phyloP scores from a whole-genome alignment of 108 stramenopile genomes.

The Conticribra weissflogii region DNA sequence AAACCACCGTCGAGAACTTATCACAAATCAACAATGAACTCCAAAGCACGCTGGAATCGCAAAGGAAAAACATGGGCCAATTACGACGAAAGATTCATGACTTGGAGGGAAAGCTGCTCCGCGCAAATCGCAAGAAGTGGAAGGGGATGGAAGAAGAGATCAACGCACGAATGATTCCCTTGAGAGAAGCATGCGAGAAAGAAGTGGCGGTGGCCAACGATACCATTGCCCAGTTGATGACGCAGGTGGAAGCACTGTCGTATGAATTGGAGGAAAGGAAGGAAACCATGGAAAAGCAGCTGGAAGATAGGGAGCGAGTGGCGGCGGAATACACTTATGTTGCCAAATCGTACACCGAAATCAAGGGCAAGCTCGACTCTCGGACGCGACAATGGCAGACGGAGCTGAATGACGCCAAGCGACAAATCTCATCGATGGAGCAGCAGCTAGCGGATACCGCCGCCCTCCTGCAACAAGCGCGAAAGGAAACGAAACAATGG shows the following conservation, averaged over 20 bases:
- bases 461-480: conserved; percentile 7
- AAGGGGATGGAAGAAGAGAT: conserved; percentile 15
- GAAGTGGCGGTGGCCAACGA: conserved; percentile 15
- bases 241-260: neutral
- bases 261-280: neutral
- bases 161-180: neutral
- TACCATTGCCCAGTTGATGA: neutral
- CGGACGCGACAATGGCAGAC: neutral
- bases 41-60: conserved; percentile 10
- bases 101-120: conserved; percentile 23
- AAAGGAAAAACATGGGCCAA: conserved; percentile 28
- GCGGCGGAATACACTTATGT: conserved; percentile 39
- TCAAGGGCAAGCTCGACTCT: conserved; percentile 16
- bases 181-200: conserved; percentile 18
- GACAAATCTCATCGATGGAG: conserved; percentile 3
- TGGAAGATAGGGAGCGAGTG: conserved; percentile 35
- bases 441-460: conserved; percentile 2
- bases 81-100: conserved; percentile 22
- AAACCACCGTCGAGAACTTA: conserved; percentile 8
- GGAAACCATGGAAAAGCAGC: neutral
- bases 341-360: conserved; percentile 15
- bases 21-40: conserved; percentile 25
- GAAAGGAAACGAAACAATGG: conserved; percentile 23
- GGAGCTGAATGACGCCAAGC: conserved; percentile 4
- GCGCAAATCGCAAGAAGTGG: conserved; percentile 9